Percentiles rank a stretch among this genome's conserved stretches.
phyloP scores from a whole-genome alignment of 2,329 filamentous ascomycete species.

The Leptographium galeiforme region DNA sequence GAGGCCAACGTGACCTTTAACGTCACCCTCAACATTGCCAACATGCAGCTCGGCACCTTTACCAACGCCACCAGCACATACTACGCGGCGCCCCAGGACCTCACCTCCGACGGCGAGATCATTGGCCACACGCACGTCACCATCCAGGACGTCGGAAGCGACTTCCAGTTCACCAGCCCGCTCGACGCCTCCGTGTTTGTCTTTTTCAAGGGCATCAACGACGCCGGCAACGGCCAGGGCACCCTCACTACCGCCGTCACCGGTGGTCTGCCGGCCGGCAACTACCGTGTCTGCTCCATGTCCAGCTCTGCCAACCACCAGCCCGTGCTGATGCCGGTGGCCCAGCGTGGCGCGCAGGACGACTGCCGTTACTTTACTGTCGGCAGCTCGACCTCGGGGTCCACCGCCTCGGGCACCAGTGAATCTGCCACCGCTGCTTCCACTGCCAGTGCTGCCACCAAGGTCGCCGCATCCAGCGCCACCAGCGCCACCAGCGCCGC shows the following conservation, averaged over 20 bases:
- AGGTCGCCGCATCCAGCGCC: not conserved
- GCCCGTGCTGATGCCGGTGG: constrained; percentile 52
- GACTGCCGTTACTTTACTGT: constrained; percentile 50
- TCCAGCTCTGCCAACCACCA: constrained; percentile 51
- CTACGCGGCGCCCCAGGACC: constrained; percentile 45
- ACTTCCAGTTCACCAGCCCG: constrained; percentile 34
- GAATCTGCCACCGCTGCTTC: not conserved
- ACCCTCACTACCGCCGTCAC: constrained; percentile 37
- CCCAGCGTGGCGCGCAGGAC: constrained; percentile 53
- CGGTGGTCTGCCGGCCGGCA: constrained; percentile 45
- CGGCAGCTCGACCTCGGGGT: constrained; percentile 6
- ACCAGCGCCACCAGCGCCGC: not conserved
- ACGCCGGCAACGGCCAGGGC: constrained; percentile 42
- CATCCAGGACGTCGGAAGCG: constrained; percentile 40
- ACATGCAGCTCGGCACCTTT: constrained; percentile 44
- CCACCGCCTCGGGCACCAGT: not conserved
- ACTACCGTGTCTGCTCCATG: constrained; percentile 55
- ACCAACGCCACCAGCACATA: constrained; percentile 47
- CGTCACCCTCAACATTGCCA: constrained; percentile 37
- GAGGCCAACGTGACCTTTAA: constrained; percentile 34
- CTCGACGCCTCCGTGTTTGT: constrained; percentile 40
- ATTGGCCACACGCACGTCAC: constrained; percentile 50
- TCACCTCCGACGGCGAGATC: constrained; percentile 36
- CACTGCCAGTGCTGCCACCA: not conserved
- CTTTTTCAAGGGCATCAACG: constrained; percentile 58